Evolutionary conservation across 768 basidiomycete genomes (phyloP).

Genomic region (Boletus vermiculosoides): DNA sequence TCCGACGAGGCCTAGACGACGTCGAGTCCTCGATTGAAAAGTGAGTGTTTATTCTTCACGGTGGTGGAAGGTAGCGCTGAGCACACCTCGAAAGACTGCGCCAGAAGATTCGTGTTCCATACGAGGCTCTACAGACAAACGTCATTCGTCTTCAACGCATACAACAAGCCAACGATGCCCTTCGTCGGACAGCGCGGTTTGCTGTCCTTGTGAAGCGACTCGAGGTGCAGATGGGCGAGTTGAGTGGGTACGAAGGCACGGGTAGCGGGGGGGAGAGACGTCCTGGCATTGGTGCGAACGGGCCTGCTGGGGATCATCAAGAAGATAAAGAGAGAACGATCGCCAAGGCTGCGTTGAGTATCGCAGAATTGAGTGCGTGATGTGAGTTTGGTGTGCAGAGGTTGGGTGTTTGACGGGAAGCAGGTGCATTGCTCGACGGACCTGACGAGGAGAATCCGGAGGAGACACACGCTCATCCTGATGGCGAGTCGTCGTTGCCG

Average conservation of each 20-base stretch:
- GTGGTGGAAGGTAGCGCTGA: background rate
- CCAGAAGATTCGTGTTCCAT: slow-evolving; percentile 81
- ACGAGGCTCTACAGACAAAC: slow-evolving; percentile 67
- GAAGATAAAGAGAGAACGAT: slow-evolving; percentile 85
- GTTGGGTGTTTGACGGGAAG: slow-evolving; percentile 3
- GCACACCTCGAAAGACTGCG: slow-evolving; percentile 55
- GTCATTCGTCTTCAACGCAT: slow-evolving; percentile 75
- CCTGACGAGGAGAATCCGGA: slow-evolving; percentile 22
- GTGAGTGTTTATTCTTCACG: slow-evolving; percentile 39
- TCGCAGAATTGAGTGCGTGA: slow-evolving; percentile 84
- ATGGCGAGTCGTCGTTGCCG: slow-evolving; percentile 14
- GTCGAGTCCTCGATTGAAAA: slow-evolving; percentile 76
- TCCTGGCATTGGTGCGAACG: background rate
- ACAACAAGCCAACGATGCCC: slow-evolving; percentile 79
- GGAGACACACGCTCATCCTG: background rate
- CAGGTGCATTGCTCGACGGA: slow-evolving; percentile 54
- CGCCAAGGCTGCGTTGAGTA: slow-evolving; percentile 91
- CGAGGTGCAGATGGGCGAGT: slow-evolving; percentile 80
- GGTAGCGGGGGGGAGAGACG: background rate
- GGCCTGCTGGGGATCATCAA: slow-evolving; percentile 42
- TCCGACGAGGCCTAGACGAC: slow-evolving; percentile 68
- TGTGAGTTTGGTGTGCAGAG: background rate
- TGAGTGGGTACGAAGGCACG: slow-evolving; percentile 30
- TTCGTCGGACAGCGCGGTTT: slow-evolving; percentile 83
- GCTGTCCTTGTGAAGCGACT: slow-evolving; percentile 79